Conservation (phyloP, 1,284 basidiomycete species). For the Mycosarcoma mackinlayi region DNA sequence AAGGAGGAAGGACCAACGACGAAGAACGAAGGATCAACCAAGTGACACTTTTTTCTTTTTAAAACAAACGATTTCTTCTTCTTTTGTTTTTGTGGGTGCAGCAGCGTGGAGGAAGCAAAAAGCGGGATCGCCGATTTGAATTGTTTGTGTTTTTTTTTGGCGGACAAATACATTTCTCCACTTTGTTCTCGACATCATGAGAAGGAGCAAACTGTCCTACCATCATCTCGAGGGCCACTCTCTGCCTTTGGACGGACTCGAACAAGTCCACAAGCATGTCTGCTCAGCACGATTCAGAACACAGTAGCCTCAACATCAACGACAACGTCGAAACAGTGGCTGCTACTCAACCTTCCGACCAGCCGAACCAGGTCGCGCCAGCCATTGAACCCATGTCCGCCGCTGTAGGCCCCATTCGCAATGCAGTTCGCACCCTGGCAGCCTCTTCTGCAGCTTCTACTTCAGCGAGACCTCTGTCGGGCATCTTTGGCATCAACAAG, state of each 20-base stretch:
- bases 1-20: constrained; percentile 3
- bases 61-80: constrained; percentile 28
- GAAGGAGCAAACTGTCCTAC: too few relatives aligned
- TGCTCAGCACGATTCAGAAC: not conserved
- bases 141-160: not conserved
- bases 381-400: constrained; percentile 15
- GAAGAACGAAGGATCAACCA: too few relatives aligned
- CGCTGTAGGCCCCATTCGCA: constrained; percentile 30
- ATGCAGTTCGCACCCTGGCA: constrained; percentile 8
- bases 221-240: too few relatives aligned
- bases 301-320: constrained; percentile 6
- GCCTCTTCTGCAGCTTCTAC: constrained; percentile 25
- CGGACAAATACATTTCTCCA: constrained; percentile 13
- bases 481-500: constrained; percentile 84
- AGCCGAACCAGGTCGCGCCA: constrained; percentile 13
- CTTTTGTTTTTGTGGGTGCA: not conserved
- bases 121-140: constrained; percentile 10
- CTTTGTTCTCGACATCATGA: too few relatives aligned
- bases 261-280: constrained; percentile 35
- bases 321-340: constrained; percentile 2
- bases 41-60: constrained; percentile 9
- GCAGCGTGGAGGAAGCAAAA: constrained; percentile 31
- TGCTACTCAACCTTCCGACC: too few relatives aligned
- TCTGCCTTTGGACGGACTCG: too few relatives aligned
- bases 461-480: constrained; percentile 75